Percentiles rank a stretch among this genome's conserved stretches.
Evolutionary conservation across 306 rosid genomes (phyloP).

Genomic region (Vigna reflexopilosa): DNA sequence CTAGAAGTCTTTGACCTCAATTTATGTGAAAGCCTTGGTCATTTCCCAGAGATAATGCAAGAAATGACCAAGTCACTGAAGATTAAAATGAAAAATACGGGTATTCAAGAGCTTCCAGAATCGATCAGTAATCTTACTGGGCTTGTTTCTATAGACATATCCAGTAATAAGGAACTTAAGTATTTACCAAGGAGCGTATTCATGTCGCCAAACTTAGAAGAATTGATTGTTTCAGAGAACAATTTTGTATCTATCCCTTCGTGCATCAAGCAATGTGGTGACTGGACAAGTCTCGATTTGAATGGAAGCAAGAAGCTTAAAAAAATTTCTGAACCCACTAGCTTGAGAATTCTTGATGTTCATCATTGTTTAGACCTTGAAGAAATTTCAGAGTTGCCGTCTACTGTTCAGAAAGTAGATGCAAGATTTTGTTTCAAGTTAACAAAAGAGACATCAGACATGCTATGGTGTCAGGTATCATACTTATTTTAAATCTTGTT

Average conservation of each 20-base stretch:
- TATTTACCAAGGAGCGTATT: slow-evolving; percentile 28
- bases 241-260: slow-evolving; percentile 19
- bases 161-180: neutral
- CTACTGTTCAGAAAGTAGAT: neutral
- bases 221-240: neutral
- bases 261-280: slow-evolving; percentile 16
- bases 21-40: neutral
- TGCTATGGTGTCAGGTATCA: slow-evolving; percentile 33
- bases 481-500: too few relatives aligned
- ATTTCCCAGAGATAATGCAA: slow-evolving; percentile 15
- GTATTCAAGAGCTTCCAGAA: slow-evolving; percentile 19
- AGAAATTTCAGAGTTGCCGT: slow-evolving; percentile 25
- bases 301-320: neutral
- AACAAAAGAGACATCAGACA: neutral
- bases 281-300: neutral
- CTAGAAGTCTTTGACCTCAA: neutral
- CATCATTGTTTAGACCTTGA: neutral
- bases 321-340: neutral
- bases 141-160: neutral
- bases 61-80: slow-evolving; percentile 25
- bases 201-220: neutral
- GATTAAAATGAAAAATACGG: neutral
- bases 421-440: neutral
- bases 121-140: slow-evolving; percentile 16
- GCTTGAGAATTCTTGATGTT: neutral